Base-by-base conservation (phyloP, 192 early-diverging fungal species). In the Linnemannia exigua region DNA sequence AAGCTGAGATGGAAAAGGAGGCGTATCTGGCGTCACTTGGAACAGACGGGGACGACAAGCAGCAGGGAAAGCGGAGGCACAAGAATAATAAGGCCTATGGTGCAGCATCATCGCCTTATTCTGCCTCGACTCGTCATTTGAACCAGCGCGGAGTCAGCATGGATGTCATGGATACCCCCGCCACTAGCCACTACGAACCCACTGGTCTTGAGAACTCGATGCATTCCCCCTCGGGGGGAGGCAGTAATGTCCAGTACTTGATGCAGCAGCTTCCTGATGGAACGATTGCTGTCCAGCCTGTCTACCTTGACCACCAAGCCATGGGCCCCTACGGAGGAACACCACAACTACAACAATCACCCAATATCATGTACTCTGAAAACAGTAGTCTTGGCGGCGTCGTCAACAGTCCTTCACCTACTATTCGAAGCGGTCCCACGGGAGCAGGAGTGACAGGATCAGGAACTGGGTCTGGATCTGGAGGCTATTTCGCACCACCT, bases 211-310 rank as follows among this genome's bases (percentile, higher is more conserved):
- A 63, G 9, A 63, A 0, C 3, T 12, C 58, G 28, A 14, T 63
- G 28, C 28, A 63, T 25, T 7, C 52, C 11, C 52, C 52, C 3
- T 54, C 52, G 12, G 58, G 58, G 31, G 58, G 58, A 63, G 58
- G 6, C 2, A 61, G 74, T 12, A 71, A 63, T 6, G 73, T 80
- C 17, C 84, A 86, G 51, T 86, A 86, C 33, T 58, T 86, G 61
- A 86, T 86, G 84, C 84, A 86, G 31, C 84, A 86, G 15, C 66
- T 86, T 9, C 84, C 84, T 0, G 84, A 86, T 70, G 84, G 84
- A 0, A 86, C 74, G 7, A 86, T 86, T 48, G 84, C 84, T 46
- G 84, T 86, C 28, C 84, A 86, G 47, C 84, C 84, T 1, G 79
- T 86, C 6, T 86, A 86, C 38, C 70, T 86, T 44, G 73, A 77